A percentile compares a stretch with the other conserved stretches of the same genome.
Evolutionary conservation across 2,329 filamentous ascomycete genomes (phyloP).

Genomic region (Teratosphaeria destructans): DNA sequence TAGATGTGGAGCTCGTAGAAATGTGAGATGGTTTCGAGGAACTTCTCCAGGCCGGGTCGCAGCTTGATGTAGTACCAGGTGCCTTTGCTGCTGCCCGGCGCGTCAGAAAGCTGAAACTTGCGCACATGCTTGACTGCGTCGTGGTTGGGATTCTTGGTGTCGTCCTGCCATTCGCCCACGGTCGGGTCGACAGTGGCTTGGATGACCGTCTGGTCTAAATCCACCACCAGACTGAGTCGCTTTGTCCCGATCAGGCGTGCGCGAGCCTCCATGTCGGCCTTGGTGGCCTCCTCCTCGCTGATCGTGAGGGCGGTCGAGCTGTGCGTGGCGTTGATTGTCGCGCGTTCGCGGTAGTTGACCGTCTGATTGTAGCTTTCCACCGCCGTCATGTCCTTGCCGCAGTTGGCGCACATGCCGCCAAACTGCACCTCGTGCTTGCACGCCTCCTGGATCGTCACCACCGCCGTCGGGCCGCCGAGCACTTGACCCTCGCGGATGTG

Average conservation of each 20-base stretch:
- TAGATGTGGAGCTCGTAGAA: constrained; percentile 96
- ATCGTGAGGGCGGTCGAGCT: constrained; percentile 81
- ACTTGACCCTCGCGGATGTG: constrained; percentile 56
- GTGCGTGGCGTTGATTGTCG: constrained; percentile 90
- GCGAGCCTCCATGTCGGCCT: constrained; percentile 78
- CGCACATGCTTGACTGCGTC: constrained; percentile 80
- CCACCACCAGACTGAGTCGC: constrained; percentile 88
- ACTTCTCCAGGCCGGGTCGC: constrained; percentile 73
- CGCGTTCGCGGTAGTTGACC: constrained; percentile 67
- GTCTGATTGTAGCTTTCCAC: constrained; percentile 62
- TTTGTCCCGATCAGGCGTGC: constrained; percentile 66
- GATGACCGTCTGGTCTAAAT: constrained; percentile 96
- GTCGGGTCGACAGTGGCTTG: constrained; percentile 96
- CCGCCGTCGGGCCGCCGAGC: constrained; percentile 42
- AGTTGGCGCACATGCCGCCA: constrained; percentile 79
- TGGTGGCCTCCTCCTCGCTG: constrained; percentile 68
- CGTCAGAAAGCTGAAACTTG: constrained; percentile 80
- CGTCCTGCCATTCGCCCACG: constrained; percentile 87
- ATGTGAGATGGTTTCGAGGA: constrained; percentile 65
- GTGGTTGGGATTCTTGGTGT: constrained; percentile 81
- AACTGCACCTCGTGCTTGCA: constrained; percentile 89
- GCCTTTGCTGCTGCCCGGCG: constrained; percentile 62
- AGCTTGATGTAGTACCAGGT: constrained; percentile 98
- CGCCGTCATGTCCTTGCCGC: constrained; percentile 92
- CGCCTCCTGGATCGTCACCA: constrained; percentile 76